Evolutionary conservation across 306 rosid species (phyloP), one percentile per base, ranked within the genome.

Genomic region (Malus sieversii): DNA sequence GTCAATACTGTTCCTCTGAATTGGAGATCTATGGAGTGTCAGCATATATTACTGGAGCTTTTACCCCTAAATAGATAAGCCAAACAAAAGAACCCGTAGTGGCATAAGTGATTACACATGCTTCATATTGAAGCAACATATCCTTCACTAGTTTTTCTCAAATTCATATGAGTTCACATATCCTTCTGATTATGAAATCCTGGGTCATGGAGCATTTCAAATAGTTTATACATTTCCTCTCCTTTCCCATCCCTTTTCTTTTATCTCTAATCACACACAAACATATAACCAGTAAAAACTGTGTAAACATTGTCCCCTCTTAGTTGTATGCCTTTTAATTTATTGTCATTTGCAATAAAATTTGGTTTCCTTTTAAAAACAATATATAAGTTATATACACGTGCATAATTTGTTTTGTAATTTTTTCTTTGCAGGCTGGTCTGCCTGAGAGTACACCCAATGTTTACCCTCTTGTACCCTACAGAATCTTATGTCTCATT

Each of bases 371-470:
- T 38, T 38, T 38, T 38, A 38, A 38, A 38, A 38, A 38, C 2
- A 38, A 38, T 38, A 62, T 29, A 13, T 62, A 18, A 62, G 44
- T 60, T 45, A 15, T 13, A 46, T 25, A 13, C 27, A 5, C 20
- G 42, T 79, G 72, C 38, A 40, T 66, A 48, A 40, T 55, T 15
- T 76, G 55, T 18, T 63, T 25, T 57, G 61, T 57, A 62, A 71
- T 38, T 64, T 59, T 29, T 61, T 42, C 57, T 69, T 70, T 85
- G 85, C 75, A 93, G 98, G 81, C 76, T 91, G 91, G 98, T 93
- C 63, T 91, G 97, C 86, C 77, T 93, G 74, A 85, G 98, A 88
- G 89, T 93, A 62, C 98, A 93, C 80, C 98, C 98, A 19, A 87
- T 84, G 80, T 91, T 93, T 80, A 66, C 25, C 72, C 89, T 91